Percentiles rank a stretch among this genome's conserved stretches.
phyloP scores from a whole-genome alignment of 2,329 filamentous ascomycete species.

The Neonectria coccinea region DNA sequence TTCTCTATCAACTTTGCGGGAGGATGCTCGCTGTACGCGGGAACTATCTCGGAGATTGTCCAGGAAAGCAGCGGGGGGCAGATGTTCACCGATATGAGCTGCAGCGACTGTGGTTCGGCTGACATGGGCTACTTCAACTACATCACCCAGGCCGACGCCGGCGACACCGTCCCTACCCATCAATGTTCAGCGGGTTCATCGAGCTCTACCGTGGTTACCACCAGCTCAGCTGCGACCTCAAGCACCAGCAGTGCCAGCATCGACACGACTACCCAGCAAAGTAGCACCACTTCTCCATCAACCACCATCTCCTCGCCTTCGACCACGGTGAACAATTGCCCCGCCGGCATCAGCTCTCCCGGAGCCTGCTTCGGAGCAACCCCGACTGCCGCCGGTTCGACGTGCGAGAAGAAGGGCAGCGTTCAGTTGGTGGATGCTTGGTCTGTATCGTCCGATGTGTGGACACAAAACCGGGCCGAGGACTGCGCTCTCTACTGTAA shows the following conservation, averaged over 20 bases:
- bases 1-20: constrained; percentile 32
- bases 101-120: constrained; percentile 31
- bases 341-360: constrained; percentile 29
- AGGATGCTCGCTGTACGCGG: constrained; percentile 33
- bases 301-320: constrained; percentile 7
- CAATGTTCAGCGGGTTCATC: constrained; percentile 10
- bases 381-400: constrained; percentile 14
- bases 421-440: constrained; percentile 21
- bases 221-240: constrained; percentile 1
- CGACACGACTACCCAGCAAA: constrained; percentile 9
- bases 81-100: constrained; percentile 37
- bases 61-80: constrained; percentile 10
- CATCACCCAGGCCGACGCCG: constrained; percentile 23
- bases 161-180: constrained; percentile 18
- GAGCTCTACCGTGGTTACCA: not conserved
- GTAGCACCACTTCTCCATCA: not conserved
- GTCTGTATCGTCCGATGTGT: not conserved
- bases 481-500: constrained; percentile 37
- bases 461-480: constrained; percentile 24
- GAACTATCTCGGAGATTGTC: constrained; percentile 31
- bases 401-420: constrained; percentile 26
- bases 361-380: constrained; percentile 22
- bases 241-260: not conserved
- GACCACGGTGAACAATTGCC: not conserved
- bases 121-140: constrained; percentile 38